Base-by-base conservation (phyloP, 2,329 filamentous ascomycete species). In the Colletotrichum australisinense region DNA sequence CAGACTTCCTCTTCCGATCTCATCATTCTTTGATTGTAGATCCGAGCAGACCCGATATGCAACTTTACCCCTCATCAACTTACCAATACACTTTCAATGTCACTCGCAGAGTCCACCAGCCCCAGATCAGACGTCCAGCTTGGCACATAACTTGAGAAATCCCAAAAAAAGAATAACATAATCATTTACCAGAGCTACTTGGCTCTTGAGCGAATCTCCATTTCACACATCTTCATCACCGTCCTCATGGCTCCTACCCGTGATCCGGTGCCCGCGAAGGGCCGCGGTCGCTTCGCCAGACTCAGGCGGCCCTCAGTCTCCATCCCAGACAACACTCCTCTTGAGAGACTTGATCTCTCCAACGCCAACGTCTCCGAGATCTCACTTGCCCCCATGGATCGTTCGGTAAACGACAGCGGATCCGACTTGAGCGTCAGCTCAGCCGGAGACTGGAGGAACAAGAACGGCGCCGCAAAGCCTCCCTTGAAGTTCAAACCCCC, bases 101-200 rank as follows among this genome's bases (percentile, higher is more conserved):
- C 60, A 70, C 70, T 30, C 55, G 70, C 67, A 73, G 24, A 69
- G 56, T 73, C 49, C 70, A 73, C 28, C 70, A 70, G 60, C 67
- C 70, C 67, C 70, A 73, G 70, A 73, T 73, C 67, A 64, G 70
- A 70, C 70, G 35, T 73, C 70, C 70, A 73, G 70, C 70, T 73
- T 73, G 70, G 70, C 70, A 73, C 70, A 62, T 73, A 73, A 65
- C 60, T 73, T 73, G 67, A 73, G 70, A 73, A 65, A 70, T 57
- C 35, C 14, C 58, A 69, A 24, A 59, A 64, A 42, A 42, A 55
- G 69, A 69, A 28, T 8, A 46, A 52, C 22, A 56, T 65, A 35
- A 46, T 28, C 12, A 46, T 49, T 60, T 60, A 35, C 24, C 60
- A 60, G 32, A 55, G 46, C 56, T 16, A 30, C 35, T 46, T 52